Evolutionary conservation across 495 filamentous ascomycete species (phyloP), one percentile per base, ranked within the genome.

Genomic region (Pyronema omphalodes): DNA sequence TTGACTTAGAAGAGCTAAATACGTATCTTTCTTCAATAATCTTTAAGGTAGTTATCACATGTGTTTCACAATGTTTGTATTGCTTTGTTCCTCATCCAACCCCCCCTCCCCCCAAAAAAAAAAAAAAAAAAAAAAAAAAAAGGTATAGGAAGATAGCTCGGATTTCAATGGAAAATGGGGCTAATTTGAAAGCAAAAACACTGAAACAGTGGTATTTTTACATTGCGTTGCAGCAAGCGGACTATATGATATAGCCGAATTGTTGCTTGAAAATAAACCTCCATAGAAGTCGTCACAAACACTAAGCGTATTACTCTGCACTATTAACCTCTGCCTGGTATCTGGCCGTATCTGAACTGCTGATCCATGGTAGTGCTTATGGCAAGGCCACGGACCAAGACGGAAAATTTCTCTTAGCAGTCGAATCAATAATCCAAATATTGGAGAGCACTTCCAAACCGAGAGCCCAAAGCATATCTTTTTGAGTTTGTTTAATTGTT

Each of bases 321-420:
- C 63, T 76, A 72, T 72, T 74, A 11, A 72, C 73, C 52, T 72
- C 70, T 37, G 74, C 72, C 18, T 75, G 76, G 11, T 76, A 79
- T 57, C 59, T 61, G 46, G 62, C 67, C 17, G 58, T 78, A 43
- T 71, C 68, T 15, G 66, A 71, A 59, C 51, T 73, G 63, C 58
- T 79, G 46, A 65, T 80, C 9, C 34, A 51, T 34, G n/a, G 55
- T 36, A 56, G 36, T 63, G 59, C 14, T 3, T n/a, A 14, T 12
- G 41, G 7, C 3, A 29, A 51, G 11, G 44, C 44, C 11, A 47
- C 3, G 23, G 57, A 60, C 23, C 1, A 29, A 29, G 23, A 29
- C 5, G 23, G 23, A 29, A 29, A 29, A 29, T 1, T 29, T 29
- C 23, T 5, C 1, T 29, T 29, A 29, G 23, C 23, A 1, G 5